These are phyloP conservation scores for Suillus cothurnatus DNA, from an alignment of 768 basidiomycete species.

Conservation along the genomic window DNA sequence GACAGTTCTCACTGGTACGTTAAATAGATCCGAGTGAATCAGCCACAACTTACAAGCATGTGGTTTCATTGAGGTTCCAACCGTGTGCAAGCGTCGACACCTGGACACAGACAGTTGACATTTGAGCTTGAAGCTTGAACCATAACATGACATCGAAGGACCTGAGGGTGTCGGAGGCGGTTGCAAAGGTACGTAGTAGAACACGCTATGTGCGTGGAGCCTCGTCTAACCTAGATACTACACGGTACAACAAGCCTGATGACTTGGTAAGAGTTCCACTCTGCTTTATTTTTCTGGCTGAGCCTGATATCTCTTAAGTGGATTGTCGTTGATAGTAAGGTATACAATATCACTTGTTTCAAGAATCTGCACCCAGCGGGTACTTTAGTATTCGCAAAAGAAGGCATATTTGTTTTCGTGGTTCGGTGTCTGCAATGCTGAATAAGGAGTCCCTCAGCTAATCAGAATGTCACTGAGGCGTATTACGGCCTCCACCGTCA, in stretches of 20 bases:
- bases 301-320: conserved; percentile 47
- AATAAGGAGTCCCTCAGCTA: conserved; percentile 42
- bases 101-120: neutral
- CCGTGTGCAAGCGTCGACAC: neutral
- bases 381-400: conserved; percentile 66
- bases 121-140: neutral
- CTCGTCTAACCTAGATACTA: neutral
- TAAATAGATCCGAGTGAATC: neutral
- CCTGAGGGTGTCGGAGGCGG: conserved; percentile 60
- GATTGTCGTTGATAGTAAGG: conserved; percentile 83
- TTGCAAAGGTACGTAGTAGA: conserved; percentile 55
- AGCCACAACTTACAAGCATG: neutral
- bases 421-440: neutral
- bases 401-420: conserved; percentile 49
- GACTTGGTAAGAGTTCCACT: conserved; percentile 55
- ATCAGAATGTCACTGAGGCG: conserved; percentile 76
- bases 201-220: neutral
- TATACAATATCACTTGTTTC: conserved; percentile 82
- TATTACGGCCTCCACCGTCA: conserved; percentile 80
- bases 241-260: conserved; percentile 75
- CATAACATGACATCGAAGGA: conserved; percentile 1
- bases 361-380: conserved; percentile 84
- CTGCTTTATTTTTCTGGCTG: neutral
- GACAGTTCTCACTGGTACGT: neutral
- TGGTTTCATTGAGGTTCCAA: neutral